These are phyloP conservation scores for Tuber indicum DNA, from an alignment of 495 filamentous ascomycete genomes.

Conservation along the genomic window DNA sequence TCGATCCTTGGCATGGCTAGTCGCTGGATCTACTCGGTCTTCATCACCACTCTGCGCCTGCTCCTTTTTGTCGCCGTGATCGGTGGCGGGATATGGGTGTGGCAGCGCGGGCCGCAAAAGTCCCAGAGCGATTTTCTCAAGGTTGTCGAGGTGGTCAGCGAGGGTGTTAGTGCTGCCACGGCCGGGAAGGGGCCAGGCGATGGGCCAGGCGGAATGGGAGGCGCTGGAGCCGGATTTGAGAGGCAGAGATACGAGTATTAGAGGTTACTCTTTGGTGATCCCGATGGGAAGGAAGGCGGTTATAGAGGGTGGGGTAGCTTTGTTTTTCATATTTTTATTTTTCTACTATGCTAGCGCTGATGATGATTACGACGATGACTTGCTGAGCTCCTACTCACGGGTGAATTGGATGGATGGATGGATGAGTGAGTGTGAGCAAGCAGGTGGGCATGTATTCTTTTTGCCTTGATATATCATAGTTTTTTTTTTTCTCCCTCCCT, in stretches of 20 bases:
- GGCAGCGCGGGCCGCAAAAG: constrained; percentile 23
- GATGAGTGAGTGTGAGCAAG: not conserved
- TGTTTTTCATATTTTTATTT: not conserved
- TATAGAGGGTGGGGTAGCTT: not conserved
- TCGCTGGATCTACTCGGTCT: constrained; percentile 30
- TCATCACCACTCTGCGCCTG: constrained; percentile 28
- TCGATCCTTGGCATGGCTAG: constrained; percentile 35
- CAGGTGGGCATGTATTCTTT: not conserved
- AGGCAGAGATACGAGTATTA: not conserved
- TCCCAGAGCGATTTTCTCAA: constrained; percentile 26
- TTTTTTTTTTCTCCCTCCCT: not conserved
- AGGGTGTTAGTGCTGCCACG: constrained; percentile 12
- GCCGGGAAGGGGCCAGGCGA: constrained; percentile 2
- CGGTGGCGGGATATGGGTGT: constrained; percentile 22
- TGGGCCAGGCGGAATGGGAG: not conserved
- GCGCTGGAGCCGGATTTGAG: not conserved
- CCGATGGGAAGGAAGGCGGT: not conserved
- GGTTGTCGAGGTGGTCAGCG: constrained; percentile 20
- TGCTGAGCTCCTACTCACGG: not conserved
- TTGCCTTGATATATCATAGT: not conserved
- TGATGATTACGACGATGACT: not conserved
- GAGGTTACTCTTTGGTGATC: not conserved
- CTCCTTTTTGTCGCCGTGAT: constrained; percentile 24
- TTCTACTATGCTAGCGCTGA: not conserved
- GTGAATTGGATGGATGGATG: not conserved